Conservation (phyloP, 2,329 filamentous ascomycete genomes). For the Alternaria triticimaculans region DNA sequence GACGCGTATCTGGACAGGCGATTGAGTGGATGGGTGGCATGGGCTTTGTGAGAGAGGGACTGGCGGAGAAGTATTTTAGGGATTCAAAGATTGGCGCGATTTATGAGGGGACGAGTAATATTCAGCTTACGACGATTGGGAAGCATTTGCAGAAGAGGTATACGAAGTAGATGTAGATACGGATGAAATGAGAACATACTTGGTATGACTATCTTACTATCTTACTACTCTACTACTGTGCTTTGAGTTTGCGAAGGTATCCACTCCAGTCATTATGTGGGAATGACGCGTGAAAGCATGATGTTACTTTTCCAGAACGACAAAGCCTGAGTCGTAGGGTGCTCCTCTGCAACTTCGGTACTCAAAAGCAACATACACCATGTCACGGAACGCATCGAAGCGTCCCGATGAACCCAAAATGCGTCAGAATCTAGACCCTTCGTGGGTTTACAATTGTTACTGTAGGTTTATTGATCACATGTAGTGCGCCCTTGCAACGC, state of each 20-base stretch:
- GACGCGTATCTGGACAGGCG: slow-evolving; percentile 81
- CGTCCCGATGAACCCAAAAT: background rate
- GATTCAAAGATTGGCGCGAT: slow-evolving; percentile 99
- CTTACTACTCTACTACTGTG: too few species aligned
- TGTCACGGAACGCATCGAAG: background rate
- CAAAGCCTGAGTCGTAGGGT: background rate
- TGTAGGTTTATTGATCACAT: background rate
- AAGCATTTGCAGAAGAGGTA: slow-evolving; percentile 74
- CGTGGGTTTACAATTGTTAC: background rate
- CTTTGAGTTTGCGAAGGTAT: too few species aligned
- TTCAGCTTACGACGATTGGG: slow-evolving; percentile 73
- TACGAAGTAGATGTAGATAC: slow-evolving; percentile 55
- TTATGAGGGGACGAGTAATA: slow-evolving; percentile 88
- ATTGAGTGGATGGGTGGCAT: slow-evolving; percentile 99
- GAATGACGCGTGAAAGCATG: background rate
- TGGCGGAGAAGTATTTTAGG: slow-evolving; percentile 96
- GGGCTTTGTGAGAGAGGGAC: slow-evolving; percentile 95
- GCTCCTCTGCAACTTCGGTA: background rate
- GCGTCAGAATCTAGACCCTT: background rate
- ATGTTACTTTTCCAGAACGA: background rate
- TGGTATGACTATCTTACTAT: background rate
- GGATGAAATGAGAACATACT: background rate
- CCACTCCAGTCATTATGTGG: too few species aligned
- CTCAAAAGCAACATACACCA: background rate
- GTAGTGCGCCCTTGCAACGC: background rate